A percentile compares a stretch with the other conserved stretches of the same genome.
Conservation (phyloP, 2,329 filamentous ascomycete species). For the Aciculosporium take region DNA sequence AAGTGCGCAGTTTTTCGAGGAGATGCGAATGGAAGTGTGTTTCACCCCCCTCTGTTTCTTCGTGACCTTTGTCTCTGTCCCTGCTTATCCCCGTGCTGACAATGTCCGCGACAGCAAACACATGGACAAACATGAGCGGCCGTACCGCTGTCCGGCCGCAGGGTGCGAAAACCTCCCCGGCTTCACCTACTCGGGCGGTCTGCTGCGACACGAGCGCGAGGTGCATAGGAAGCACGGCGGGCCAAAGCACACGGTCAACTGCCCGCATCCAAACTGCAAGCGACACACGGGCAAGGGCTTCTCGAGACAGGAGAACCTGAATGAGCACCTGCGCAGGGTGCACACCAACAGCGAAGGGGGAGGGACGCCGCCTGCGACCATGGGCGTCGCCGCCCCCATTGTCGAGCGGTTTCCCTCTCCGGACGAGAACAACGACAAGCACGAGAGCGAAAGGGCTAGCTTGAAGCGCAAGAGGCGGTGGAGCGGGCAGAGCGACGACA, state of each 20-base stretch:
- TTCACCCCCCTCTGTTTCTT: no score
- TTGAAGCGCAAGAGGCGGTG: constrained; percentile 33
- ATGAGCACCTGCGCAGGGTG: constrained; percentile 84
- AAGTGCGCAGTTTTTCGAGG: constrained; percentile 53
- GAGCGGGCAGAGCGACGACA: constrained; percentile 26
- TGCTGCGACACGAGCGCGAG: constrained; percentile 81
- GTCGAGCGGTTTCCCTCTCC: constrained; percentile 23
- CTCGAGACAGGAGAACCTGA: constrained; percentile 83
- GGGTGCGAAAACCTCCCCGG: constrained; percentile 84
- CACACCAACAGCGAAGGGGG: constrained; percentile 42
- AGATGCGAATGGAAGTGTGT: constrained; percentile 93
- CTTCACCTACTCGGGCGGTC: constrained; percentile 87
- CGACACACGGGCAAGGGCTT: constrained; percentile 80
- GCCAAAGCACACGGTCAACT: constrained; percentile 75
- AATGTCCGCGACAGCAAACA: constrained; percentile 56
- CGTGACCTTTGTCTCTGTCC: no score
- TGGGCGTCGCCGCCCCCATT: not conserved
- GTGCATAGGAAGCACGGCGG: constrained; percentile 85
- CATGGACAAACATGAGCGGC: constrained; percentile 95
- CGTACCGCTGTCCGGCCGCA: constrained; percentile 71
- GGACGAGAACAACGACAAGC: constrained; percentile 35
- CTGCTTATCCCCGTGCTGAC: no score
- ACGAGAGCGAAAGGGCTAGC: constrained; percentile 30
- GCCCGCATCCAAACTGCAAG: constrained; percentile 77
- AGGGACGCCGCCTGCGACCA: constrained; percentile 14